Evolutionary conservation across 2,329 filamentous ascomycete species (phyloP), one percentile per base, ranked within the genome.

Genomic region (Aspergillus carbonarius): DNA sequence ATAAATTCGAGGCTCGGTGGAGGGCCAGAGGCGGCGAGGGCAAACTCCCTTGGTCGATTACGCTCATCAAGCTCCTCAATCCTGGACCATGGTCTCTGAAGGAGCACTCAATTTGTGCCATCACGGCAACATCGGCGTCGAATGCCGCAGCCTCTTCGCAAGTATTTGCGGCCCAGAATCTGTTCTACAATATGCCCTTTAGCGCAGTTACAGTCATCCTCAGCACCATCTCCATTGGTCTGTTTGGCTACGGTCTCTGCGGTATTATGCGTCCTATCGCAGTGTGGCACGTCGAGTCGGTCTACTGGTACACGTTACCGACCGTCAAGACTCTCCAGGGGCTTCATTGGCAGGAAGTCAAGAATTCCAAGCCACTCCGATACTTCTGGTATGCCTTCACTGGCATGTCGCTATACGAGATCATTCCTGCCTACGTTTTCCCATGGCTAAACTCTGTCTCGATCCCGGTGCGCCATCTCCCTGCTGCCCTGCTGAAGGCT

Each of bases 281-380:
- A 1, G 82, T 85, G 10, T 85, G 81, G 76, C 82, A 83, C 53
- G 79, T 81, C 5, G 82, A 85, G 13, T 78, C 81, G 1, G 83
- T 85, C 2, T 85, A 83, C 70, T 85, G 83, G 83, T 73, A 75
- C 35, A 82, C 74, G 10, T 49, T 75, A 8, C 72, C 73, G 2
- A 67, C 70, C 13, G 68, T 74, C 0, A 68, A 70, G 1, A 65
- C 74, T n/a, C 73, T 66, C 44, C 73, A 75, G 49, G 74, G 67
- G 15, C 65, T 75, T 1, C 72, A 75, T 52, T 73, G 71, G 32
- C 68, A 74, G 30, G 61, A 55, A 5, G 55, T 44, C 4, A 64
- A 62, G 39, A 74, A 73, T 44, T 62, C 60, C 3, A 61, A 57
- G 8, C 71, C 68, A 0, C 64, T 74, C 6, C 60, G 47, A 37